phyloP scores from a whole-genome alignment of 305 asterid species.

The Fraxinus nigra region DNA sequence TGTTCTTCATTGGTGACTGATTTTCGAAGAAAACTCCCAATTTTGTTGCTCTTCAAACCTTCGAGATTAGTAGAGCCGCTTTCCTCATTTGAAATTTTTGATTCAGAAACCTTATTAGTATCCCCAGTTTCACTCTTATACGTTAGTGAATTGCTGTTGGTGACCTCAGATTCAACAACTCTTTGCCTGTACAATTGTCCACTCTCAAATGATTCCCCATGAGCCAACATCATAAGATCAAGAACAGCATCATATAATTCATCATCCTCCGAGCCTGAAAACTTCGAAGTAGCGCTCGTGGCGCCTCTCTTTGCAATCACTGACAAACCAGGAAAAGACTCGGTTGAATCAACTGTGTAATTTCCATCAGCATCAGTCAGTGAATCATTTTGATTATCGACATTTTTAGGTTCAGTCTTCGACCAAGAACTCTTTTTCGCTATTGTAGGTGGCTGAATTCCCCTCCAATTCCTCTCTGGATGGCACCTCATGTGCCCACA shows the following conservation, averaged over 20 bases:
- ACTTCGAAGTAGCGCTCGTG: neutral
- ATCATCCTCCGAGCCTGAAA: conserved; percentile 25
- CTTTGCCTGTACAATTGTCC: neutral
- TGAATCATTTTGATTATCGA: neutral
- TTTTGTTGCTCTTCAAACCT: neutral
- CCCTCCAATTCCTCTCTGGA: neutral
- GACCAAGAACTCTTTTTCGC: neutral
- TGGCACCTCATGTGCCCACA: conserved; percentile 6
- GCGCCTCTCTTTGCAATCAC: conserved; percentile 40
- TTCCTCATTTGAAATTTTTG: neutral
- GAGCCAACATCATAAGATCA: conserved; percentile 40
- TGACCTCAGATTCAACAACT: conserved; percentile 17
- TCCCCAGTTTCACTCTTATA: neutral
- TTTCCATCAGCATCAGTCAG: neutral
- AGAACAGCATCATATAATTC: conserved; percentile 33
- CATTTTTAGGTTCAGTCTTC: neutral
- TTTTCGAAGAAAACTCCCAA: neutral
- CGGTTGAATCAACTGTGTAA: conserved; percentile 17
- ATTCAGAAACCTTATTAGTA: neutral
- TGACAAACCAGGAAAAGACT: conserved; percentile 39
- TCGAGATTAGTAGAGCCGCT: neutral
- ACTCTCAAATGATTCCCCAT: conserved; percentile 16
- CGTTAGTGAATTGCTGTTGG: neutral
- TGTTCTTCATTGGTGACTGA: neutral
- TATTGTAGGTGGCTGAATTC: conserved; percentile 5